Evolutionary conservation across 169 alveolate species (phyloP).

Genomic region (Eimeria sp.): DNA sequence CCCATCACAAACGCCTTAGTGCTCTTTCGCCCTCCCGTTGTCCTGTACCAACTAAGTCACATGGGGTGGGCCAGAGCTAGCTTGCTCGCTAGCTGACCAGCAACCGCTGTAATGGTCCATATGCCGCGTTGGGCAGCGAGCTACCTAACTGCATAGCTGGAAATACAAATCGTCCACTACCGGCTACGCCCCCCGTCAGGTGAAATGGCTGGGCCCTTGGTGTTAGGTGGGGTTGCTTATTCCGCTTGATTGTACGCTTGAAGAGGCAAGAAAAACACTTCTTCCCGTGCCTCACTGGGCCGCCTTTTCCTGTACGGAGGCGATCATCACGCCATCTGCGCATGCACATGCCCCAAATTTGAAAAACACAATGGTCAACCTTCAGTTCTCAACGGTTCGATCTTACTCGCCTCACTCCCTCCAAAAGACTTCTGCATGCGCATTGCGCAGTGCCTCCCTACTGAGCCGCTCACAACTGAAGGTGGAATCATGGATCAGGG

Average conservation of each 20-base stretch:
- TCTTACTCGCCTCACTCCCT: not conserved
- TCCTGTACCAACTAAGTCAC: not conserved
- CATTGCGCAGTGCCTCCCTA: not conserved
- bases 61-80: not conserved
- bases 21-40: not conserved
- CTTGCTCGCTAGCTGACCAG: not conserved
- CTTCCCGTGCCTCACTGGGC: not conserved
- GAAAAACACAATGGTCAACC: not conserved
- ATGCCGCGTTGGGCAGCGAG: not conserved
- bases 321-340: slow-evolving; percentile 57
- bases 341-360: not conserved
- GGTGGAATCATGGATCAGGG: not conserved
- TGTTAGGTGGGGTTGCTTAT: not conserved
- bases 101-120: not conserved
- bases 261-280: not conserved
- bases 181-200: not conserved
- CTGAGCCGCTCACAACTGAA: not conserved
- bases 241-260: not conserved
- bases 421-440: not conserved
- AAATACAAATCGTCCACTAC: not conserved
- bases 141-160: not conserved
- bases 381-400: not conserved
- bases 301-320: slow-evolving; percentile 21
- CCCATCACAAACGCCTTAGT: not conserved
- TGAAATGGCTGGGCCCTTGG: not conserved